Evolutionary conservation across 805 yeast species (phyloP), one percentile per base, ranked within the genome.

Genomic region (Teunomyces stri): DNA sequence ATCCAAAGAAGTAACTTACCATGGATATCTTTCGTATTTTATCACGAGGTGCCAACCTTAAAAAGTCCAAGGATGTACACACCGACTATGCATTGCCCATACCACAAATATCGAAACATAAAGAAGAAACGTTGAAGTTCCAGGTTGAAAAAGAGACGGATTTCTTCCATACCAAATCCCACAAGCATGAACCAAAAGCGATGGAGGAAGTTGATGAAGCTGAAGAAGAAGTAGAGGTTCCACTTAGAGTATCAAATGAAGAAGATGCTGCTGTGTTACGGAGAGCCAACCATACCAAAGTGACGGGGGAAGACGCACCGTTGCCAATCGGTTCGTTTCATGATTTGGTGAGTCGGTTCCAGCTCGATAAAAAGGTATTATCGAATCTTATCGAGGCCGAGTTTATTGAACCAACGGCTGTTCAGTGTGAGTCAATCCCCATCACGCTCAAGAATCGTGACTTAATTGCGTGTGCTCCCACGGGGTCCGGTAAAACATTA

Each of bases 401-500:
- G 44, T 91, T 91, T 60, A 78, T 82, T 0, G 87, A 83, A 51
- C 98, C 99, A 5, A 92, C 99, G 0, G 84, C 97, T 3, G 88
- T 94, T 57, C 99, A 94, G 68, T 80, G 89, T 51, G 97, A 94
- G 65, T 82, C 90, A 1, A 83, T 94, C 36, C 97, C 99, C 2
- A 72, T 82, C 7, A 68, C 88, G 11, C 68, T 89, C 45, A 75
- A 80, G 45, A 77, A 74, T 25, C 79, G 96, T 49, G 97, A 92
- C 61, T 63, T 94, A 29, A 73, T 94, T 37, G 96, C 96, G 1
- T 89, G 97, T 75, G 97, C 98, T 0, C 98, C 98, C 41, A 94
- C 99, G 0, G 99, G 99, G 57, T 89, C 97, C 4, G 99, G 99
- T 74, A 94, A 94, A 64, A 94, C 99, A 0, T 72, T 94, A 42